Percentiles rank a stretch among this genome's conserved stretches.
Evolutionary conservation across 108 stramenopile species (phyloP).

Genomic region (Discostella pseudostelligera): DNA sequence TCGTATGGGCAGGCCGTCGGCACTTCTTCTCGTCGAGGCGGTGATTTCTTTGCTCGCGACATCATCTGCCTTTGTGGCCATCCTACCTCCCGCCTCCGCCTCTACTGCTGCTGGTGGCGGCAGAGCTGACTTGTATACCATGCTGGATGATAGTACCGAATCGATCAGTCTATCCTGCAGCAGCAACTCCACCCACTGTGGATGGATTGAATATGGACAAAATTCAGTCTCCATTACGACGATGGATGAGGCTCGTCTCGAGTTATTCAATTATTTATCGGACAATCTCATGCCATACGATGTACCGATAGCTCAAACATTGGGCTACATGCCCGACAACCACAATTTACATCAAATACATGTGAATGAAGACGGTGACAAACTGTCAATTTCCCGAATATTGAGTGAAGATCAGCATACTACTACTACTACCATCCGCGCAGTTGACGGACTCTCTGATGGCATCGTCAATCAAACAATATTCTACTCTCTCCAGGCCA

Average conservation of each 20-base stretch:
- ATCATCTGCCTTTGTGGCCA: background rate
- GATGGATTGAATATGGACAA: background rate
- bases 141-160: too few species aligned
- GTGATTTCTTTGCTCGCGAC: too few species aligned
- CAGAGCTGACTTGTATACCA: background rate
- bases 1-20: too few species aligned
- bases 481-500: slow-evolving; percentile 62
- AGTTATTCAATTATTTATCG: slow-evolving; percentile 41
- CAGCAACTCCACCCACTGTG: slow-evolving; percentile 8
- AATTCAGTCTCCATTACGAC: background rate
- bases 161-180: background rate
- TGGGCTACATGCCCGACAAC: slow-evolving; percentile 56
- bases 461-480: slow-evolving; percentile 69
- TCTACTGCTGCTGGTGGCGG: background rate
- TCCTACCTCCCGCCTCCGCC: background rate
- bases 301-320: slow-evolving; percentile 48
- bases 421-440: background rate
- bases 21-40: too few species aligned
- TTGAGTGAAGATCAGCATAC: slow-evolving; percentile 12
- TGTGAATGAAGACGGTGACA: background rate
- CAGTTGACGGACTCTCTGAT: slow-evolving; percentile 65
- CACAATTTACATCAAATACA: background rate
- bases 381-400: background rate
- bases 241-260: slow-evolving; percentile 14
- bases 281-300: slow-evolving; percentile 73